Evolutionary conservation across 345 rosid genomes (phyloP).

Genomic region (Eucalyptus regnans): DNA sequence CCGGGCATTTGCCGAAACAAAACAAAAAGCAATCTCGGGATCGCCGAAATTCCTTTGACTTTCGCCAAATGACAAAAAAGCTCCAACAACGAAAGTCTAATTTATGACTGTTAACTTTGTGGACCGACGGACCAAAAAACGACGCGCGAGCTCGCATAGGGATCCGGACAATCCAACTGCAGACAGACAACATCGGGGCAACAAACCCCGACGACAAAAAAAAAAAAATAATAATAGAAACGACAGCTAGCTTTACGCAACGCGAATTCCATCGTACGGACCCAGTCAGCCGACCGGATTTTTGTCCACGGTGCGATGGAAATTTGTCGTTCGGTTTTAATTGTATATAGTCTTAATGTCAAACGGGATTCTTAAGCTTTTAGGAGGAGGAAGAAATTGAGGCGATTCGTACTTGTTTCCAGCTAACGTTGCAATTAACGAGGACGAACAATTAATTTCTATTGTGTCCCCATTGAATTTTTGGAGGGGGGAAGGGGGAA

Average conservation of each 20-base stretch:
- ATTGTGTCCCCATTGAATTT: neutral
- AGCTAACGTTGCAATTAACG: neutral
- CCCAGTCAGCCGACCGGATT: neutral
- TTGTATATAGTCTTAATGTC: neutral
- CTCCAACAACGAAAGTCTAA: neutral
- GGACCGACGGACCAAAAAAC: neutral
- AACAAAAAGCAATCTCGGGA: neutral
- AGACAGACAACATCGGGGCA: neutral
- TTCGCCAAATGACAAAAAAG: neutral
- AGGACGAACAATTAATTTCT: neutral
- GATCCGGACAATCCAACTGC: neutral
- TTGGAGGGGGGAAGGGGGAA: neutral
- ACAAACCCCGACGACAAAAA: neutral
- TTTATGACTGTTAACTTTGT: neutral
- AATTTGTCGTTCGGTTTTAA: neutral
- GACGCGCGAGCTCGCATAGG: neutral
- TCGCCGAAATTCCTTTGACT: neutral
- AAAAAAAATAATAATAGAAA: neutral
- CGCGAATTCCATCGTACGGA: neutral
- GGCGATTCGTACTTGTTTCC: neutral
- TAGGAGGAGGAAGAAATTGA: neutral
- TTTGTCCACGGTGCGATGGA: neutral
- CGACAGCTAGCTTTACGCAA: neutral
- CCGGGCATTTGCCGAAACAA: neutral
- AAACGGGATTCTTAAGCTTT: too few relatives aligned